Evolutionary conservation across 2,329 filamentous ascomycete species (phyloP).

Genomic region (Chrysosporium keratinophilum): DNA sequence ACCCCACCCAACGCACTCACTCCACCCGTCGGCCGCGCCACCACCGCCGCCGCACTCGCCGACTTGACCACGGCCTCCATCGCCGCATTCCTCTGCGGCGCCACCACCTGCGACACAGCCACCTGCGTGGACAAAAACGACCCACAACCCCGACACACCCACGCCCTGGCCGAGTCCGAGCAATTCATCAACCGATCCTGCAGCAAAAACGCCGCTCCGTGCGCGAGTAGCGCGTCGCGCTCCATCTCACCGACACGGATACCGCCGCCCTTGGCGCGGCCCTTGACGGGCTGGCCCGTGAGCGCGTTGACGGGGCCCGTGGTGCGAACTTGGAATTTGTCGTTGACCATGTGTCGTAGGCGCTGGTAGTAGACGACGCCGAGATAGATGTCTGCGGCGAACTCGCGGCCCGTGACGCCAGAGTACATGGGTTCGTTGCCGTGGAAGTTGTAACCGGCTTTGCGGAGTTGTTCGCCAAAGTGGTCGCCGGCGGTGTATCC

Average conservation of each 20-base stretch:
- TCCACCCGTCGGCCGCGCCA: constrained; percentile 46
- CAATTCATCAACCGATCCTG: constrained; percentile 96
- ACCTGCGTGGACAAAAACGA: constrained; percentile 77
- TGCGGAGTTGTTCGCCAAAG: constrained; percentile 90
- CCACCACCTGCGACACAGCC: constrained; percentile 27
- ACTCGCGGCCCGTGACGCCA: constrained; percentile 88
- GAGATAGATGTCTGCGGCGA: constrained; percentile 90
- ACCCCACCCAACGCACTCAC: constrained; percentile 51
- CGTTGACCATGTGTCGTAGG: constrained; percentile 98
- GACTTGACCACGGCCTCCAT: constrained; percentile 18
- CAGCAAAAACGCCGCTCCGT: constrained; percentile 87
- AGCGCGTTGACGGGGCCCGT: constrained; percentile 83
- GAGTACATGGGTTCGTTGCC: constrained; percentile 99
- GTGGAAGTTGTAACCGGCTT: constrained; percentile 95
- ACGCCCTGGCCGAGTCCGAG: constrained; percentile 80
- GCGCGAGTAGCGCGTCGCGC: constrained; percentile 84
- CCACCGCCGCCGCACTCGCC: constrained; percentile 6
- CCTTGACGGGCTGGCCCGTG: constrained; percentile 94
- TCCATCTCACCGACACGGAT: constrained; percentile 99
- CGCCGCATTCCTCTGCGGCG: constrained; percentile 17
- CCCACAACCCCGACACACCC: constrained; percentile 81
- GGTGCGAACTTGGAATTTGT: constrained; percentile 96
- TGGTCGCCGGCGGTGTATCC: constrained; percentile 84
- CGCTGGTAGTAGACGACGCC: constrained; percentile 98
- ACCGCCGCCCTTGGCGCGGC: constrained; percentile 89